Percentiles rank a stretch among this genome's conserved stretches.
phyloP scores from a whole-genome alignment of 495 filamentous ascomycete species.

The Penicillium tannophilum region DNA sequence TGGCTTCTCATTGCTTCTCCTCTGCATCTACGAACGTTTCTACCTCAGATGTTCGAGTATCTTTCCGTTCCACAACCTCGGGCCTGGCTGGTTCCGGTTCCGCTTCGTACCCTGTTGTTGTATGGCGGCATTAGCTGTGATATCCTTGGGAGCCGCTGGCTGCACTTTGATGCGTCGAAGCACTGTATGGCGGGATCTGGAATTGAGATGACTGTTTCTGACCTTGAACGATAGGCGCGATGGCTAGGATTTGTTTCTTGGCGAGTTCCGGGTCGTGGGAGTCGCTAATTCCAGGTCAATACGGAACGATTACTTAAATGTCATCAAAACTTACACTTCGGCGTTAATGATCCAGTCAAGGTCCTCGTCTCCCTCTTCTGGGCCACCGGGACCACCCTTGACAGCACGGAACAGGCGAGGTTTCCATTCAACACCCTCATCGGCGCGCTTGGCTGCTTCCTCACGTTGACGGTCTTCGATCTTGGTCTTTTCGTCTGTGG shows the following conservation, averaged over 20 bases:
- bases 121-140: conserved; percentile 30
- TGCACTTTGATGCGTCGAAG: conserved; percentile 11
- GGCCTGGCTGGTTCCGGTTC: conserved; percentile 12
- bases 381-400: conserved; percentile 67
- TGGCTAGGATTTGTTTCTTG: conserved; percentile 79
- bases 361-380: conserved; percentile 81
- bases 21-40: conserved; percentile 65
- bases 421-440: conserved; percentile 86
- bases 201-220: conserved; percentile 53
- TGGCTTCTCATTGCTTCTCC: conserved; percentile 27
- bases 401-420: conserved; percentile 81
- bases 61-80: conserved; percentile 43
- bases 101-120: conserved; percentile 15
- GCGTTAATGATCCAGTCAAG: conserved; percentile 96
- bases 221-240: conserved; percentile 82
- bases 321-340: conserved; percentile 65
- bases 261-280: conserved; percentile 70
- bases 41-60: conserved; percentile 50
- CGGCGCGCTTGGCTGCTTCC: conserved; percentile 78
- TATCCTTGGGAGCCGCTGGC: conserved; percentile 10
- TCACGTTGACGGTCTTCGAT: conserved; percentile 91
- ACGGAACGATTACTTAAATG: no score
- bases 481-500: conserved; percentile 92
- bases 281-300: conserved; percentile 53
- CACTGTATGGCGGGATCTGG: conserved; percentile 44